These are phyloP conservation scores for Picea glauca DNA, from an alignment of 75 land plant species.

Conservation along the genomic window DNA sequence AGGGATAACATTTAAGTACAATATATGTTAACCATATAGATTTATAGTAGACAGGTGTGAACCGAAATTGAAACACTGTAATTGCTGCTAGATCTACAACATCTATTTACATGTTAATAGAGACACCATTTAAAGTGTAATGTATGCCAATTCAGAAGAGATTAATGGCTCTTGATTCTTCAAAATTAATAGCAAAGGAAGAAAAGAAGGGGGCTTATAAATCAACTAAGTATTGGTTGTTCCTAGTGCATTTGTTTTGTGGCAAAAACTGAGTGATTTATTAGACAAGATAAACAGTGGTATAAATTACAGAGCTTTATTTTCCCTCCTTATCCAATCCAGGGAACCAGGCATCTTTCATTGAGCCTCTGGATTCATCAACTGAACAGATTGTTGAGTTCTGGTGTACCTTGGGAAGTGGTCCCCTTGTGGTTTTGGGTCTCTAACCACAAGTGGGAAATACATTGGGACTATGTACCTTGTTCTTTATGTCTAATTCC, in stretches of 20 bases:
- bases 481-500: too few relatives aligned
- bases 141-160: background rate
- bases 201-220: background rate
- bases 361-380: too few relatives aligned
- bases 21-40: background rate
- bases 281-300: too few relatives aligned
- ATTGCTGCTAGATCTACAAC: background rate
- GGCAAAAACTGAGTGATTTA: too few relatives aligned
- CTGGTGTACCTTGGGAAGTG: too few relatives aligned
- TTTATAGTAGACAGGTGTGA: background rate
- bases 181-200: background rate
- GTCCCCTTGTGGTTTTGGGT: too few relatives aligned
- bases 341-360: too few relatives aligned
- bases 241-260: background rate
- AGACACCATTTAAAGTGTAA: background rate
- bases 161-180: background rate
- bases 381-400: too few relatives aligned
- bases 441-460: too few relatives aligned
- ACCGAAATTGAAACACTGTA: background rate
- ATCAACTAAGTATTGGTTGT: background rate
- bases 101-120: background rate
- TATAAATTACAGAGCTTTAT: too few relatives aligned
- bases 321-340: too few relatives aligned
- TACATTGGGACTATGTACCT: too few relatives aligned
- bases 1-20: background rate